Evolutionary conservation across 352 stramenopile genomes (phyloP).

Genomic region (Pythium utonaiense): DNA sequence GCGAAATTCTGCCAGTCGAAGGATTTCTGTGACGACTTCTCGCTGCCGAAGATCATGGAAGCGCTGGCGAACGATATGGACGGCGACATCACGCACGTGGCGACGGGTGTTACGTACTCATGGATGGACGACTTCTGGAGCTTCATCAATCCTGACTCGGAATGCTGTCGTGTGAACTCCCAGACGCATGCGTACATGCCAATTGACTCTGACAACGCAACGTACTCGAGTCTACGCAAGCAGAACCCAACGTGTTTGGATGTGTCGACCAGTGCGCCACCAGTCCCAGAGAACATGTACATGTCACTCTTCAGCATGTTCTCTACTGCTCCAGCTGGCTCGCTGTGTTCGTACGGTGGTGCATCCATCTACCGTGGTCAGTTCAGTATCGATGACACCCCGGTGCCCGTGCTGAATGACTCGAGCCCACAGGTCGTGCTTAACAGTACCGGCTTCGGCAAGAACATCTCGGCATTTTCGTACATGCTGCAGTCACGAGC

Average conservation of each 20-base stretch:
- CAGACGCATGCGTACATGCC: slow-evolving; percentile 39
- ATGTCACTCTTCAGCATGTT: slow-evolving; percentile 78
- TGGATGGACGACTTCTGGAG: slow-evolving; percentile 79
- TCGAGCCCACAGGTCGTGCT: slow-evolving; percentile 36
- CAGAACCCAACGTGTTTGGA: slow-evolving; percentile 38
- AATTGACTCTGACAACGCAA: slow-evolving; percentile 30
- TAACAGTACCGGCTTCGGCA: slow-evolving; percentile 45
- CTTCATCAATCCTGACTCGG: slow-evolving; percentile 53
- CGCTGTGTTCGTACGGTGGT: slow-evolving; percentile 51
- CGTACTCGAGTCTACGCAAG: slow-evolving; percentile 24
- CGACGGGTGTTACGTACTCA: slow-evolving; percentile 44
- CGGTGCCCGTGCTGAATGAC: slow-evolving; percentile 36
- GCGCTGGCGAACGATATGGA: slow-evolving; percentile 32
- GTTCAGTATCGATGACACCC: slow-evolving; percentile 59
- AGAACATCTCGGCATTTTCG: slow-evolving; percentile 54
- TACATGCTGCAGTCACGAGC: slow-evolving; percentile 61
- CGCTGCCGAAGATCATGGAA: slow-evolving; percentile 59
- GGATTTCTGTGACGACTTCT: slow-evolving; percentile 47
- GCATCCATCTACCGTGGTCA: slow-evolving; percentile 64
- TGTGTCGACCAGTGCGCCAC: slow-evolving; percentile 27
- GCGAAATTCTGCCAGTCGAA: slow-evolving; percentile 62
- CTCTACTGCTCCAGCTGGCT: slow-evolving; percentile 35
- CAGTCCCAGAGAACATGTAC: slow-evolving; percentile 47
- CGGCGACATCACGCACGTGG: slow-evolving; percentile 45
- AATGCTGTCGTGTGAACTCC: slow-evolving; percentile 60